Conservation (phyloP, 2,329 filamentous ascomycete species). For the Pseudonectria buxi region DNA sequence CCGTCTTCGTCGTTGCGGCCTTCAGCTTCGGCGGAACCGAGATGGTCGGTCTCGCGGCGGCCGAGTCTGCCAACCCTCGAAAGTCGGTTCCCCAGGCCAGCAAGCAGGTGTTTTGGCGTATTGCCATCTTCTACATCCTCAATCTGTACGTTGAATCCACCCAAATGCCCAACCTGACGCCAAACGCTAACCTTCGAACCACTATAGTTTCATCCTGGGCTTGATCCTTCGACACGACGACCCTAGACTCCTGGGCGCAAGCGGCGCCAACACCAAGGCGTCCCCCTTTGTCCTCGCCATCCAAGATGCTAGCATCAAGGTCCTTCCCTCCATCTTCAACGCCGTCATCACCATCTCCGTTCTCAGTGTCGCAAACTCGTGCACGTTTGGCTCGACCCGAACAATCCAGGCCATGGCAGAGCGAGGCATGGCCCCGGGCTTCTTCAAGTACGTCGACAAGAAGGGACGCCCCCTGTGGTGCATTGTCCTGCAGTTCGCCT, state of each 20-base stretch:
- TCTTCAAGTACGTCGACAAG: constrained; percentile 76
- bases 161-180: too few relatives aligned
- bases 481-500: constrained; percentile 57
- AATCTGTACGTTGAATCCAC: too few relatives aligned
- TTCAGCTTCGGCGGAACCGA: constrained; percentile 74
- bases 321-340: constrained; percentile 85
- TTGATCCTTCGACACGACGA: constrained; percentile 73
- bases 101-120: constrained; percentile 95
- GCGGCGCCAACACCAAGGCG: constrained; percentile 59
- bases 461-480: constrained; percentile 72
- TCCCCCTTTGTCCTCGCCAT: constrained; percentile 95
- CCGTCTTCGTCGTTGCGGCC: constrained; percentile 68
- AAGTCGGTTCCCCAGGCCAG: constrained; percentile 79
- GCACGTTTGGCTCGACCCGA: constrained; percentile 85
- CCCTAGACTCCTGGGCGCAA: constrained; percentile 50
- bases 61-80: constrained; percentile 68
- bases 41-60: constrained; percentile 68
- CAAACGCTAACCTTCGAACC: too few relatives aligned
- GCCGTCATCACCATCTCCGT: constrained; percentile 87
- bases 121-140: constrained; percentile 82
- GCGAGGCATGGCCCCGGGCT: constrained; percentile 70
- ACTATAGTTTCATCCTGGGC: constrained; percentile 74
- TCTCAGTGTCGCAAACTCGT: constrained; percentile 83
- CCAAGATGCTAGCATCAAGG: constrained; percentile 70
- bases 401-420: constrained; percentile 87